These are phyloP conservation scores for Tylopilus sp. DNA, from an alignment of 768 basidiomycete species.

Conservation along the genomic window DNA sequence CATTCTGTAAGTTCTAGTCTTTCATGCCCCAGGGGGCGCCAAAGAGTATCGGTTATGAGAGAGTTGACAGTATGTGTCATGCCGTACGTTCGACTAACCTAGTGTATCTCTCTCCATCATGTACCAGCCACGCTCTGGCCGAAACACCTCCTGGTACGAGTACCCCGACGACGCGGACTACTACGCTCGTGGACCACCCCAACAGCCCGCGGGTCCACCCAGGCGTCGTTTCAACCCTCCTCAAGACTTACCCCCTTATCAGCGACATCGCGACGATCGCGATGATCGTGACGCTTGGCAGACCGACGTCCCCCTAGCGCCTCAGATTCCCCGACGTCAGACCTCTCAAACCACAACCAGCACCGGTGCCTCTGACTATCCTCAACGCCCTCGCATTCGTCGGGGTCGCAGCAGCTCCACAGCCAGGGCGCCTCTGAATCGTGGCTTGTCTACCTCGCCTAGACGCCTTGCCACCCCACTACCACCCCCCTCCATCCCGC, in stretches of 20 bases:
- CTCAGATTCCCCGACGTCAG: constrained; percentile 18
- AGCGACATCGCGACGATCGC: constrained; percentile 22
- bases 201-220: constrained; percentile 2
- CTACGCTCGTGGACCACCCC: constrained; percentile 10
- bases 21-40: too few relatives aligned
- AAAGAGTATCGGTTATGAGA: too few relatives aligned
- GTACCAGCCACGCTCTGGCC: background rate
- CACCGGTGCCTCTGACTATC: constrained; percentile 18
- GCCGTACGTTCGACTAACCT: too few relatives aligned
- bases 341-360: constrained; percentile 16
- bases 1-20: too few relatives aligned
- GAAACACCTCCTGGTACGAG: constrained; percentile 1
- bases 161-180: constrained; percentile 19
- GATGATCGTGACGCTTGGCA: constrained; percentile 21
- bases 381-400: constrained; percentile 13
- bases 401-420: constrained; percentile 19
- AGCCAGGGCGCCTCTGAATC: constrained; percentile 3
- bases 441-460: constrained; percentile 20
- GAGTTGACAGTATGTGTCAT: too few relatives aligned
- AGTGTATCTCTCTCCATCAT: background rate
- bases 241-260: constrained; percentile 16
- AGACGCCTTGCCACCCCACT: constrained; percentile 17
- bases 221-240: constrained; percentile 14
- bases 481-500: constrained; percentile 13
- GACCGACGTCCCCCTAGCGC: background rate